These are phyloP conservation scores for Bruguiera parviflora DNA, from an alignment of 345 rosid genomes.

Conservation along the genomic window DNA sequence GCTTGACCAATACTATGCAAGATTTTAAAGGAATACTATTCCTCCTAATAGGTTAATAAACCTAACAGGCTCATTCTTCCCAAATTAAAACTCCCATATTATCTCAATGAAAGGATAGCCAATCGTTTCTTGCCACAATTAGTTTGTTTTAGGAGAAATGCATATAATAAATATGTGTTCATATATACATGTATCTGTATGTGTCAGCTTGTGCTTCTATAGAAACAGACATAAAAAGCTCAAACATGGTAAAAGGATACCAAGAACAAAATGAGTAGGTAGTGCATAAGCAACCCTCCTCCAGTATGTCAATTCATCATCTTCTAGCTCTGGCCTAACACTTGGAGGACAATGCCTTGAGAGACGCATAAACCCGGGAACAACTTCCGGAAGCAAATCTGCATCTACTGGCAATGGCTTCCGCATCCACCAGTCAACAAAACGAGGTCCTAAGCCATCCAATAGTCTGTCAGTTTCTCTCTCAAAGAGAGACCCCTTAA, in stretches of 20 bases:
- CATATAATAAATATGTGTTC: not conserved
- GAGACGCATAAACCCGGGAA: conserved; percentile 66
- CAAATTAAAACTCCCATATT: not conserved
- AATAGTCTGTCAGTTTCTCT: conserved; percentile 82
- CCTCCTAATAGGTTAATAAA: not conserved
- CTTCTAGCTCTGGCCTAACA: conserved; percentile 47
- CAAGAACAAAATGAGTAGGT: conserved; percentile 85
- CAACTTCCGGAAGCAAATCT: conserved; percentile 68
- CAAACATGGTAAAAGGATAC: conserved; percentile 34
- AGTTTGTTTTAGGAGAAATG: not conserved
- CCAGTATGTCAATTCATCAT: conserved; percentile 61
- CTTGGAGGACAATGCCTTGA: conserved; percentile 59
- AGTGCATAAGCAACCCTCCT: conserved; percentile 68
- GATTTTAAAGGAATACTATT: not conserved
- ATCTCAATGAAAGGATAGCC: not conserved
- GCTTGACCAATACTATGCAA: not conserved
- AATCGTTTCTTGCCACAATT: not conserved
- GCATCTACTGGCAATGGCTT: conserved; percentile 90
- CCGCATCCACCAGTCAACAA: conserved; percentile 88
- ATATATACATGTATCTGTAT: not conserved
- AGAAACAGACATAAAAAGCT: not conserved
- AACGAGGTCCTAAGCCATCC: conserved; percentile 84
- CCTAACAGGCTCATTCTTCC: not conserved
- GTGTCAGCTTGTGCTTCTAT: not conserved
- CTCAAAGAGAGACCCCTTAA: conserved; percentile 56